phyloP scores from a whole-genome alignment of 2,329 filamentous ascomycete species.

The Acrocalymma vagum region DNA sequence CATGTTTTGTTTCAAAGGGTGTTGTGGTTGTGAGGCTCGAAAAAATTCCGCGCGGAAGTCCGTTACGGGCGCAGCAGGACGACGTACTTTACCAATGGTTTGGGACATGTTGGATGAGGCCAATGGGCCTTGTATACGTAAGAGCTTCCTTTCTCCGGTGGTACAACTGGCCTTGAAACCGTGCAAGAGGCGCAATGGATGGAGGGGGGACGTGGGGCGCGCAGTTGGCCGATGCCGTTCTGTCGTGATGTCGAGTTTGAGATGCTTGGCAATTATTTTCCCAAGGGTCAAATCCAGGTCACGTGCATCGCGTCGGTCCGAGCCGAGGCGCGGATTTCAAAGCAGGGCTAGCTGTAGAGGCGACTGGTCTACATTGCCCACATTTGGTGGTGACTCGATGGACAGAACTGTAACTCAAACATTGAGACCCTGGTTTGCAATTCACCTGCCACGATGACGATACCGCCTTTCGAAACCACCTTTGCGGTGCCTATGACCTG shows the following conservation, averaged over 20 bases:
- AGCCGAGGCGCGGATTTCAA: slow-evolving; percentile 34
- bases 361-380: no score
- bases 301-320: slow-evolving; percentile 18
- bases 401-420: slow-evolving; percentile 3
- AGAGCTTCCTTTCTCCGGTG: neutral
- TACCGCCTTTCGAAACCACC: slow-evolving; percentile 71
- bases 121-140: slow-evolving; percentile 26
- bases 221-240: slow-evolving; percentile 10
- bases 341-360: no score
- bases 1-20: neutral
- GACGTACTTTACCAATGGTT: slow-evolving; percentile 75
- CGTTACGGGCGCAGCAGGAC: slow-evolving; percentile 18
- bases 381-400: no score
- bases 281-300: slow-evolving; percentile 10
- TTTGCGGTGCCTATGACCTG: slow-evolving; percentile 96
- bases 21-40: slow-evolving; percentile 1
- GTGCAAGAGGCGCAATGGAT: slow-evolving; percentile 1
- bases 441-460: slow-evolving; percentile 30
- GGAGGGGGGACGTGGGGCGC: slow-evolving; percentile 2
- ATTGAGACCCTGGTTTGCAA: slow-evolving; percentile 8
- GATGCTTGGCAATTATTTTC: slow-evolving; percentile 20
- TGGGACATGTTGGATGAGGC: slow-evolving; percentile 71
- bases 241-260: slow-evolving; percentile 13
- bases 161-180: slow-evolving; percentile 4
- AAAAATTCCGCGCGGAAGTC: slow-evolving; percentile 37